Evolutionary conservation across 2,329 filamentous ascomycete species (phyloP), one percentile per base, ranked within the genome.

Genomic region (Verticillium tricorpus): DNA sequence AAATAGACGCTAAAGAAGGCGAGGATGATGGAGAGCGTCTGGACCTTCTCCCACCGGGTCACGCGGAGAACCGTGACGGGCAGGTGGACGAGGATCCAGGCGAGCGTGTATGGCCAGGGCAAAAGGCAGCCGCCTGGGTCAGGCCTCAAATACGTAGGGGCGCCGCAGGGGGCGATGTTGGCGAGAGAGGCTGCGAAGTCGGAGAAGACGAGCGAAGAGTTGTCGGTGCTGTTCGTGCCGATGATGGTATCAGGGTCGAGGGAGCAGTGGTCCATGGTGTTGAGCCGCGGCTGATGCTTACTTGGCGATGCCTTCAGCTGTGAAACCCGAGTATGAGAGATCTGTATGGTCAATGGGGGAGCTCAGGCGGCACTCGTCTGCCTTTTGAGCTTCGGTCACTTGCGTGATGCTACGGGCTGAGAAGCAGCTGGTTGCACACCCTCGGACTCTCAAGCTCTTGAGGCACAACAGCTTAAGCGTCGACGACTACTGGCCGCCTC

Each of bases 21-120:
- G 2, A 66, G 60, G 8, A 66, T 34, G 60, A 66, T 56, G 32
- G 59, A 62, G 6, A 66, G 63, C 35, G 55, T 60, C 56, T 66
- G 63, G 1, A 66, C 65, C 50, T 63, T 63, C 56, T 64, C 58
- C 65, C 63, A 66, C 19, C 61, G 62, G 9, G 22, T 60, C 31
- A 65, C 65, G 32, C 65, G 60, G 35, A 66, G 55, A 1, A 64
- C 32, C 6, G 64, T 63, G 1, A 66, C 50, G 5, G 65, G 65
- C 12, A 62, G 45, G 34, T 66, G 65, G n/a, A 66, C 59, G 6
- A 66, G 58, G 2, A 65, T 57, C 65, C 61, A 65, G 5, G 62
- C 65, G 9, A 65, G 60, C 5, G 65, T 57, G 57, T 65, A 66
- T 5, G 65, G 65, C 65, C 65, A 66, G 1, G 65, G 65, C 5